These are phyloP conservation scores for Metschnikowia amazonensis DNA, from an alignment of 805 yeast genomes.

Conservation along the genomic window DNA sequence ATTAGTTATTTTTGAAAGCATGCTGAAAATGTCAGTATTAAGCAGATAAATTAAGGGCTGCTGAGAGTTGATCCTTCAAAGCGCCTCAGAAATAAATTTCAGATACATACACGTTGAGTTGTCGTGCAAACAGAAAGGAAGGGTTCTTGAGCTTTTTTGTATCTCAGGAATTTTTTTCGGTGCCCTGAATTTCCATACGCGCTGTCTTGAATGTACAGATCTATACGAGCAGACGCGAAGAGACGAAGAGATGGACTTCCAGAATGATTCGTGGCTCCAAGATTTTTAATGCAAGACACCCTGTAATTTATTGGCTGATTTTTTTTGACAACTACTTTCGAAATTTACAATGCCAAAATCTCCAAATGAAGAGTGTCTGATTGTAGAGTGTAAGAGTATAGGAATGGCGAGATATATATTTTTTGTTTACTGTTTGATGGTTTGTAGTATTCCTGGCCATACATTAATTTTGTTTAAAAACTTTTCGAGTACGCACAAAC, in stretches of 20 bases:
- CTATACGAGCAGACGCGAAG: constrained; percentile 5
- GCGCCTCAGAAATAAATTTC: neutral
- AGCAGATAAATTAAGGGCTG: neutral
- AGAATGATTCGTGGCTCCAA: neutral
- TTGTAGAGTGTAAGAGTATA: neutral
- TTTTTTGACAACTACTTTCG: too few species aligned
- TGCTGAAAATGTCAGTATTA: constrained; percentile 10
- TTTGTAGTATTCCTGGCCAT: too few species aligned
- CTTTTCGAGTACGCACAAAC: neutral
- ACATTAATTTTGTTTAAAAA: too few species aligned
- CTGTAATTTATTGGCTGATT: too few species aligned
- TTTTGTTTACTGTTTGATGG: too few species aligned
- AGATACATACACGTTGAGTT: neutral
- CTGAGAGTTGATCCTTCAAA: neutral
- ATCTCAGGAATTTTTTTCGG: constrained; percentile 6
- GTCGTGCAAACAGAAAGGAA: neutral
- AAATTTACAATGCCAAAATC: too few species aligned
- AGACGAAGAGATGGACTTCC: neutral
- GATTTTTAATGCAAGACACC: too few species aligned
- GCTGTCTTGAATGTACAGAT: constrained; percentile 1
- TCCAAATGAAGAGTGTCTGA: too few species aligned
- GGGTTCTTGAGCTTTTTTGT: neutral
- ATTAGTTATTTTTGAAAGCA: constrained; percentile 31
- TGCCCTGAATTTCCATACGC: constrained; percentile 1
- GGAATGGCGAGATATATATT: neutral